These are phyloP conservation scores for Cercophora samala DNA, from an alignment of 495 filamentous ascomycete species.

Conservation along the genomic window DNA sequence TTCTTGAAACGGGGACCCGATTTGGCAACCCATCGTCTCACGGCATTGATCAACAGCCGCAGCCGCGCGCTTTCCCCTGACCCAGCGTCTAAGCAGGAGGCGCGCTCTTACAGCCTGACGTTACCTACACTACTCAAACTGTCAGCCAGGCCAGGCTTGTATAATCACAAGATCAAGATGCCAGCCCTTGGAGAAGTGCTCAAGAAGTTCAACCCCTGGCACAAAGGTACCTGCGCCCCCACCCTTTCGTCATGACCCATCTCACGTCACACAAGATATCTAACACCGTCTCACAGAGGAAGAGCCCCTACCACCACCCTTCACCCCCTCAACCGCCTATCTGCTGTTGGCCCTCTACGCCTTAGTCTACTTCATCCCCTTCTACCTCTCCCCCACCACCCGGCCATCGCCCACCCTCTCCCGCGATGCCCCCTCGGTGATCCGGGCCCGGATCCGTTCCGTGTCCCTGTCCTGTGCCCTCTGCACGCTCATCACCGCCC, in stretches of 20 bases:
- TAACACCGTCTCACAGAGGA: constrained; percentile 13
- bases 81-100: constrained; percentile 20
- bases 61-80: constrained; percentile 17
- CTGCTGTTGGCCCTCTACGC: constrained; percentile 66
- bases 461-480: constrained; percentile 68
- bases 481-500: constrained; percentile 57
- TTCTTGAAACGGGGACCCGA: constrained; percentile 14
- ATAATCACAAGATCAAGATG: constrained; percentile 28
- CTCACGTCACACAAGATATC: constrained; percentile 4
- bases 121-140: neutral
- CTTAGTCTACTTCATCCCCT: constrained; percentile 80
- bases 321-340: constrained; percentile 25
- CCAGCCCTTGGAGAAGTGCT: constrained; percentile 23
- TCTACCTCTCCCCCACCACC: constrained; percentile 78
- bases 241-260: constrained; percentile 9
- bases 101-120: neutral
- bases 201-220: constrained; percentile 32
- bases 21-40: constrained; percentile 1
- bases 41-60: constrained; percentile 3
- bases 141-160: neutral
- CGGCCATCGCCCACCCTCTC: constrained; percentile 78
- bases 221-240: constrained; percentile 23
- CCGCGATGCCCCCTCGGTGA: constrained; percentile 85
- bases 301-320: constrained; percentile 23
- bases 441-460: constrained; percentile 76